Percentiles rank a stretch among this genome's conserved stretches.
Conservation (phyloP, 345 rosid genomes). For the Salix caprea region DNA sequence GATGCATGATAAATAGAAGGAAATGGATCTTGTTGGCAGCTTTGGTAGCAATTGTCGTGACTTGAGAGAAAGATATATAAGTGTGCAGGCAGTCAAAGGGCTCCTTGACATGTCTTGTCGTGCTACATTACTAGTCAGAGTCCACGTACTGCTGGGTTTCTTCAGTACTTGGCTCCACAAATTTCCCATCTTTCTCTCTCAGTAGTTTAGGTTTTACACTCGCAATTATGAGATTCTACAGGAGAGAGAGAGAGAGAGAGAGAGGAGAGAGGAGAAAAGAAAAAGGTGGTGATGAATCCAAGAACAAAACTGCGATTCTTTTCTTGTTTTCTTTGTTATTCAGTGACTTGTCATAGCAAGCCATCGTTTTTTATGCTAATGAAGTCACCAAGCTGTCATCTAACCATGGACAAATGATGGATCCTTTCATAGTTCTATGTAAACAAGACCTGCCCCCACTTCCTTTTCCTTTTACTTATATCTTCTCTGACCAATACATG, state of each 20-base stretch:
- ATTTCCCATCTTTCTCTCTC: neutral
- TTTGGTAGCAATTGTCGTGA: conserved; percentile 14
- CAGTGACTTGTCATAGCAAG: conserved; percentile 21
- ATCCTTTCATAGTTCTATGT: conserved; percentile 7
- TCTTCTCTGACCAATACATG: neutral
- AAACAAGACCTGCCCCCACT: neutral
- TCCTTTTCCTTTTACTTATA: neutral
- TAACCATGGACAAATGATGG: neutral
- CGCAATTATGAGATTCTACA: neutral
- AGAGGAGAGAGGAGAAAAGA: no score
- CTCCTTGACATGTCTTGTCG: conserved; percentile 40
- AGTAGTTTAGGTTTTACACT: neutral
- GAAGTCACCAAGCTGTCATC: conserved; percentile 4
- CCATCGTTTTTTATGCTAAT: neutral
- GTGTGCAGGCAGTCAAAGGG: conserved; percentile 11
- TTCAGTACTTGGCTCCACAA: conserved; percentile 1
- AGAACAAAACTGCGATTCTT: conserved; percentile 4
- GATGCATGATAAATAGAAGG: neutral
- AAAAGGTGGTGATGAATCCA: neutral
- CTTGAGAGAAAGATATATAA: conserved; percentile 3
- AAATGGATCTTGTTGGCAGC: conserved; percentile 38
- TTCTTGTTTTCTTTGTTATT: conserved; percentile 1
- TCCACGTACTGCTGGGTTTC: conserved; percentile 11
- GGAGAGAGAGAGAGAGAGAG: neutral
- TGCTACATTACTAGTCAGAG: conserved; percentile 23